Evolutionary conservation across 2,329 filamentous ascomycete genomes (phyloP), one percentile per base, ranked within the genome.

Genomic region (Hypoxylon sp.): DNA sequence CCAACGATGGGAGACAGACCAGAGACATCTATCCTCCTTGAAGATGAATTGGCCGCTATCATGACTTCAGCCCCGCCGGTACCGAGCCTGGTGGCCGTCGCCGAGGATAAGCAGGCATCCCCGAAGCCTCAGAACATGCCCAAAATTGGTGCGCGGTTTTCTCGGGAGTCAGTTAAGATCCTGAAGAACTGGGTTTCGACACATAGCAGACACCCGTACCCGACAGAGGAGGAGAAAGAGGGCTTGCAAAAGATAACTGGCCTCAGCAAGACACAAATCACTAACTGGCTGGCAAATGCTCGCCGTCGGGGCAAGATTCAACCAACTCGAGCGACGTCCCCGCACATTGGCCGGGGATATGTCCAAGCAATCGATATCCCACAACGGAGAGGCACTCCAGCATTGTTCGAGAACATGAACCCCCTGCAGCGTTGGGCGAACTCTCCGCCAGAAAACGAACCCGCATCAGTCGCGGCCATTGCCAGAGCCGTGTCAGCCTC

Each of bases 251-350:
- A 86, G 48, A 86, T 91, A 71, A 97, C 93, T 0, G 93, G 93
- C 6, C 83, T 97, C 40, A 93, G 88, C 76, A 88, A 92, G 72
- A 91, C 85, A 12, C 94, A 97, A 74, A 95, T 97, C 71, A 90
- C 90, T 9, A 97, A 96, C 76, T 97, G 93, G 93, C 87, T 97
- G 48, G 93, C 93, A 63, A 97, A 97, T 78, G 93, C 93, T 61
- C 89, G 93, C 44, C 88, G 93, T 60, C 86, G 93, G 67, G 90
- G 92, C 72, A 97, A 97, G 80, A 88, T 91, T 57, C 87, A 89
- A 49, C 83, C 87, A 1, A 88, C 87, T 48, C 85, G 90, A 68
- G 88, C 87, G 28, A 87, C 85, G 16, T 94, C 92, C 3, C 91
- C 93, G 0, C 87, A 90, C 70, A 80, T 90, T 46, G 85, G 87